A percentile compares a stretch with the other conserved stretches of the same genome.
These are phyloP conservation scores for Exophiala calicioides DNA, from an alignment of 2,329 filamentous ascomycete genomes.

Conservation along the genomic window DNA sequence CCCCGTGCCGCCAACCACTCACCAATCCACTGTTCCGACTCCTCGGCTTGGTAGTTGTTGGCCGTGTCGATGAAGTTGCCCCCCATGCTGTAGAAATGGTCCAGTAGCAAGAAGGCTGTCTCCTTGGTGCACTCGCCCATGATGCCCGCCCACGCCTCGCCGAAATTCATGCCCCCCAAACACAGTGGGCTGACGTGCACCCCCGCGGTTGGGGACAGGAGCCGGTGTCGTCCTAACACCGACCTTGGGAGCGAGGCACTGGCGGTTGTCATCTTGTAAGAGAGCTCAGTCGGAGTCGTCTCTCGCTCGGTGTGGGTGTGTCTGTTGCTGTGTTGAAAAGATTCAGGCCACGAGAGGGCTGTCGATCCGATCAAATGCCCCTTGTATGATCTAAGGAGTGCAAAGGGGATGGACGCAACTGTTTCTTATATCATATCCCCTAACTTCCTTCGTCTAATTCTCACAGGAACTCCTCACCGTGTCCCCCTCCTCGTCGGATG, in stretches of 20 bases:
- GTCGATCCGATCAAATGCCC: no score
- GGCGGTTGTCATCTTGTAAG: conserved; percentile 17
- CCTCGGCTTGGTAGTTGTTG: conserved; percentile 45
- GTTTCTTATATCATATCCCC: no score
- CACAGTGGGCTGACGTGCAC: conserved; percentile 57
- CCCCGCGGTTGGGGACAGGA: conserved; percentile 54
- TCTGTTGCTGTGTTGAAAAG: no score
- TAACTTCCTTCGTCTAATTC: no score
- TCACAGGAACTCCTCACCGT: no score
- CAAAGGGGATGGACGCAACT: no score
- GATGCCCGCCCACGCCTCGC: conserved; percentile 47
- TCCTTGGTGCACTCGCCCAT: conserved; percentile 45
- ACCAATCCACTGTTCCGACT: conserved; percentile 52
- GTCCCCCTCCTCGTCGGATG: no score
- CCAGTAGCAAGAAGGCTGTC: conserved; percentile 48
- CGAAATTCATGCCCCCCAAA: conserved; percentile 58
- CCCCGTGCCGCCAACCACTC: conserved; percentile 52
- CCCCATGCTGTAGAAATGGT: conserved; percentile 49
- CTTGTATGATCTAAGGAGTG: no score
- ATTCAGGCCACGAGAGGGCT: no score
- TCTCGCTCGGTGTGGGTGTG: no score
- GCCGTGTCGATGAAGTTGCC: conserved; percentile 58
- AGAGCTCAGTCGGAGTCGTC: no score
- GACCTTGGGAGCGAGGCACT: conserved; percentile 38
- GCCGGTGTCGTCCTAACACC: conserved; percentile 53